These are phyloP conservation scores for Coriolopsis trogii DNA, from an alignment of 1,284 basidiomycete species.

Conservation along the genomic window DNA sequence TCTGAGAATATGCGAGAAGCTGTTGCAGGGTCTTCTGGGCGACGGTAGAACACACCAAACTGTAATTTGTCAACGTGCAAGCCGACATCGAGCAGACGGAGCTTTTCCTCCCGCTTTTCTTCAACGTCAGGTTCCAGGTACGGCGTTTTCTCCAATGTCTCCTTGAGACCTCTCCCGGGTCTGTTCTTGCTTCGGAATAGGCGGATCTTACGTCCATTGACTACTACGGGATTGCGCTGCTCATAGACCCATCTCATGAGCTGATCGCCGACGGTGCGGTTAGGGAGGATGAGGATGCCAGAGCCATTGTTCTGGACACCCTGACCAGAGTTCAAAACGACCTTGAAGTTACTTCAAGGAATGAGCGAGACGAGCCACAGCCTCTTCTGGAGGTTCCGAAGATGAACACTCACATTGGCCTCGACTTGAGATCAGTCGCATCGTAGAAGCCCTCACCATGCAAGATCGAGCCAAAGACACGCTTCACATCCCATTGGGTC, in stretches of 20 bases:
- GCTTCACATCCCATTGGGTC: slow-evolving; percentile 58
- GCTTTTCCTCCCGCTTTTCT: slow-evolving; percentile 50
- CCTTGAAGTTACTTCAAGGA: slow-evolving; percentile 51
- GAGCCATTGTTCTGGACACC: slow-evolving; percentile 61
- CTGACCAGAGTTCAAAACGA: slow-evolving; percentile 50
- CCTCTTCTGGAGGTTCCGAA: not conserved
- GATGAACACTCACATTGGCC: slow-evolving; percentile 35
- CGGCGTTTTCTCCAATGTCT: slow-evolving; percentile 49
- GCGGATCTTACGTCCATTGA: slow-evolving; percentile 37
- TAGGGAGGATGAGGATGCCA: slow-evolving; percentile 54
- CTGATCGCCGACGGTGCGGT: slow-evolving; percentile 42
- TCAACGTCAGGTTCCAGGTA: slow-evolving; percentile 65
- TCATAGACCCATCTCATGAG: slow-evolving; percentile 48
- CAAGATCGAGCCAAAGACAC: slow-evolving; percentile 53
- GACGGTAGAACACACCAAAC: slow-evolving; percentile 57
- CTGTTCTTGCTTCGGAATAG: slow-evolving; percentile 25
- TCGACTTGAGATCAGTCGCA: slow-evolving; percentile 35
- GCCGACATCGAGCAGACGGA: slow-evolving; percentile 45
- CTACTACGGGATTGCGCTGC: slow-evolving; percentile 40
- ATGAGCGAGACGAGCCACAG: not conserved
- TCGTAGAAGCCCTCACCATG: slow-evolving; percentile 56
- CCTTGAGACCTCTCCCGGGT: slow-evolving; percentile 18
- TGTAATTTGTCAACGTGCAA: slow-evolving; percentile 62
- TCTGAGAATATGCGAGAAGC: slow-evolving; percentile 59
- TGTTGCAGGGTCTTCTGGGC: slow-evolving; percentile 33